Conservation (phyloP, 139 green algal genomes). For the Trebouxia sp. region DNA sequence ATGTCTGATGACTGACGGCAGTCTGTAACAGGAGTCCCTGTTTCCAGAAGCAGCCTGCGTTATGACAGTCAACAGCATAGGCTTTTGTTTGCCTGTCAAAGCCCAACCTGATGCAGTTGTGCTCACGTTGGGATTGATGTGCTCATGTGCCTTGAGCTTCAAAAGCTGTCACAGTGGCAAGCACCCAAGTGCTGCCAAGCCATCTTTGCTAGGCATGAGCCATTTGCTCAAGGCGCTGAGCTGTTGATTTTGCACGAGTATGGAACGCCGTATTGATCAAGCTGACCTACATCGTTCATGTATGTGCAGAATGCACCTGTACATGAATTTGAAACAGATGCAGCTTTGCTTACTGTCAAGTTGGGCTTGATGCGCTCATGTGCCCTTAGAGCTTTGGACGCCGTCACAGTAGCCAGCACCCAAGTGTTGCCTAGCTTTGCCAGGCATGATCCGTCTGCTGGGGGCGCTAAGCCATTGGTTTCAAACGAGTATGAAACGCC, state of each 20-base stretch:
- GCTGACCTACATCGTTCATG: not conserved
- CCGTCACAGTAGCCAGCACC: conserved; percentile 67
- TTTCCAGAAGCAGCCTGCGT: too few relatives aligned
- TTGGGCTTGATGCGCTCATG: conserved; percentile 3
- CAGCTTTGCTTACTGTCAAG: conserved; percentile 8
- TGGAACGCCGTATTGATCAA: not conserved
- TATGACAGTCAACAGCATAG: too few relatives aligned
- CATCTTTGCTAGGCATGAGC: conserved; percentile 52
- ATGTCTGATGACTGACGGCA: too few relatives aligned
- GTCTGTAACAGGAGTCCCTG: too few relatives aligned
- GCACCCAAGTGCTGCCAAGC: conserved; percentile 60
- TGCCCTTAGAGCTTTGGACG: not conserved
- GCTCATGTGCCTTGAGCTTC: not conserved
- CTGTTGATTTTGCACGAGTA: conserved; percentile 68
- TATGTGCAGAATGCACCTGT: conserved; percentile 4
- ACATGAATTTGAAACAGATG: conserved; percentile 43
- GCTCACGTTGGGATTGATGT: not conserved
- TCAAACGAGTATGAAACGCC: conserved; percentile 57
- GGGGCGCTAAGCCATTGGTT: conserved; percentile 62
- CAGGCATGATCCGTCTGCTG: conserved; percentile 66
- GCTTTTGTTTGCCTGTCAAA: too few relatives aligned
- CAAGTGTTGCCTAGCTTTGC: conserved; percentile 51
- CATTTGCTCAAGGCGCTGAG: conserved; percentile 68
- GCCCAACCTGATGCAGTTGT: conserved; percentile 34
- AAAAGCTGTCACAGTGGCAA: conserved; percentile 57